These are phyloP conservation scores for Clonostachys rosea DNA, from an alignment of 2,329 filamentous ascomycete species.

Conservation along the genomic window DNA sequence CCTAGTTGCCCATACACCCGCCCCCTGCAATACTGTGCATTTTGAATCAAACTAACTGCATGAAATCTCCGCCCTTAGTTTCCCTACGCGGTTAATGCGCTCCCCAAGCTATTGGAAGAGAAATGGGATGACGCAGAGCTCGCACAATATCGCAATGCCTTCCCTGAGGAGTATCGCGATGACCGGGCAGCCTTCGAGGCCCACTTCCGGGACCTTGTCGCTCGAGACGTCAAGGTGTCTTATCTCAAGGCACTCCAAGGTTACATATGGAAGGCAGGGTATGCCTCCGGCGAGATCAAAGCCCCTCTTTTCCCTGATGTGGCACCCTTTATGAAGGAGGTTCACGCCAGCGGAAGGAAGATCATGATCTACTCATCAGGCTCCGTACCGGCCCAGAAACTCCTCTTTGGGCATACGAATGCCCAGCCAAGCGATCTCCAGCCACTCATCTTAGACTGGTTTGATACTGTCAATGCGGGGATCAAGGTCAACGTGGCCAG, in stretches of 20 bases:
- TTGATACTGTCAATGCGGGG: slow-evolving; percentile 78
- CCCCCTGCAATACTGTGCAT: background rate
- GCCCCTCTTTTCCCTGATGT: slow-evolving; percentile 76
- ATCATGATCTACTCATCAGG: slow-evolving; percentile 81
- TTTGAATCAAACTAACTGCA: background rate
- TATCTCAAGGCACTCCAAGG: slow-evolving; percentile 80
- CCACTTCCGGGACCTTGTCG: slow-evolving; percentile 68
- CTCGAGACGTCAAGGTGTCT: slow-evolving; percentile 67
- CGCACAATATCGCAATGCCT: slow-evolving; percentile 63
- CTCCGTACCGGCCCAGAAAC: slow-evolving; percentile 74
- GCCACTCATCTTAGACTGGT: slow-evolving; percentile 59
- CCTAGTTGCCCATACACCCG: background rate
- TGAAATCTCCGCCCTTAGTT: slow-evolving; percentile 45
- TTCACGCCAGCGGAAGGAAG: slow-evolving; percentile 48
- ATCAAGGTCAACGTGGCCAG: slow-evolving; percentile 64
- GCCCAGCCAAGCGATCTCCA: slow-evolving; percentile 55
- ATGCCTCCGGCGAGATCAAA: slow-evolving; percentile 62
- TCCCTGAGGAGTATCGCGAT: slow-evolving; percentile 59
- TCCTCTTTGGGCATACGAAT: slow-evolving; percentile 68
- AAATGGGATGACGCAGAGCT: slow-evolving; percentile 66
- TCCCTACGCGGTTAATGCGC: slow-evolving; percentile 66
- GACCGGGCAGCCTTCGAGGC: slow-evolving; percentile 56
- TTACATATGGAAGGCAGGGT: slow-evolving; percentile 73
- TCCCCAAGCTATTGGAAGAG: slow-evolving; percentile 57
- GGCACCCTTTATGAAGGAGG: slow-evolving; percentile 53